phyloP scores from a whole-genome alignment of 176 grass and related monocot species.

The Musa itinerans region DNA sequence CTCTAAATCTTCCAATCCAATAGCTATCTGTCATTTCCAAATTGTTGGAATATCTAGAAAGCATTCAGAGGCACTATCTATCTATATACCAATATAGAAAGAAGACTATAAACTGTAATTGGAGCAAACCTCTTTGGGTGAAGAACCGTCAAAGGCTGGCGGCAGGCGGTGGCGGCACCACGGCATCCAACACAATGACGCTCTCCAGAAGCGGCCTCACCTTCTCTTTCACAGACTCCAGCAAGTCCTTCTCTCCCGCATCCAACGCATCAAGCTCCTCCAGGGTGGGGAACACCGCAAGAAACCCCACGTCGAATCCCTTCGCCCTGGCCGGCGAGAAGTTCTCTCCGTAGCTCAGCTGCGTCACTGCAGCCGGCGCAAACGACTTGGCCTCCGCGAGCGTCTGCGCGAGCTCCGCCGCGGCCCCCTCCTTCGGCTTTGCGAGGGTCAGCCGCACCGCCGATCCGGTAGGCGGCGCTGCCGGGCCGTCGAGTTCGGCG shows the following conservation, averaged over 20 bases:
- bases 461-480: conserved; percentile 28
- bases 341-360: conserved; percentile 78
- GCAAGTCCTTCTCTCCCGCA: conserved; percentile 36
- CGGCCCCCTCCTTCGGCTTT: conserved; percentile 48
- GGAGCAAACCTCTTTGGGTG: neutral
- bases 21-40: too few relatives aligned
- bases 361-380: conserved; percentile 22
- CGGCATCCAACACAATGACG: conserved; percentile 60
- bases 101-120: too few relatives aligned
- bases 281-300: conserved; percentile 48
- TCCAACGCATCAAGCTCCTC: conserved; percentile 69
- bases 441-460: conserved; percentile 64
- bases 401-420: conserved; percentile 37
- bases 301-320: conserved; percentile 64
- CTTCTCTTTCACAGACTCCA: conserved; percentile 49
- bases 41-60: too few relatives aligned
- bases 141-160: conserved; percentile 39
- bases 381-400: conserved; percentile 29
- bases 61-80: too few relatives aligned
- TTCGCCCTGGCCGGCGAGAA: conserved; percentile 88
- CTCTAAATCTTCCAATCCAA: too few relatives aligned
- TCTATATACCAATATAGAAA: too few relatives aligned
- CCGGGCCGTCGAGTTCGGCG: conserved; percentile 26
- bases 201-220: conserved; percentile 63
- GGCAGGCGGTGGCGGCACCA: conserved; percentile 26